Base-by-base conservation (phyloP, 2,329 filamentous ascomycete genomes). In the Kalaharituber pfeilii region DNA sequence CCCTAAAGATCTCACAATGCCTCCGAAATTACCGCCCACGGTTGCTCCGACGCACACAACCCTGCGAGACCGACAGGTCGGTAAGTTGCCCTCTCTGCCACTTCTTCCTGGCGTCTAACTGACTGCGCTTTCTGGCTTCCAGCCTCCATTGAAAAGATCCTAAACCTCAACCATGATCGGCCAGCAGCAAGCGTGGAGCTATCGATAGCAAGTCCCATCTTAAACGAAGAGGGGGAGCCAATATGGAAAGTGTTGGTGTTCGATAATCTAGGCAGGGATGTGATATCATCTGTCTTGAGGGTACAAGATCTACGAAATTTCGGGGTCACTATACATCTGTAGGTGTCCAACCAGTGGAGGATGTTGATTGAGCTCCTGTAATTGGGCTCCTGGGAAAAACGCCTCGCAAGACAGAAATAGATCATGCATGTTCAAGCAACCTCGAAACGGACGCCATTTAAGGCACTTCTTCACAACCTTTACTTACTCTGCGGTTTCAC, bases 161-260 rank as follows among this genome's bases (percentile, higher is more conserved):
- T 98, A 62, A 96, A 95, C 68, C 74, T 98, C 62, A 98, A 98
- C 70, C 82, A 91, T 65, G 75, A 78, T 33, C 68, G 70, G 58
- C 76, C 71, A 66, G 24, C 47, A 44, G 18, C 27, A 45, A 8
- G 18, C 49, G 5, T 20, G 27, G 26, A 60, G 36, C 15, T 26
- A 45, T 9, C 55, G 6, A 29, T 60, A 39, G 75, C 81, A 53
- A 78, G 82, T 22, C 82, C 86, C 15, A 84, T 95, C 52, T 72
- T 94, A 58, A 87, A 87, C 62, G 76, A 85, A 49, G 82, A 93
- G 63, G 87, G 88, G 59, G 86, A 94, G 65, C 88, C 89, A 0
- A 88, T 95, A 71, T 96, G 89, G 89, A 96, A 96, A 69, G 85
- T 96, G 5, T 73, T 98, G 52, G 86, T 98, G 8, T 96, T 98